Percentiles rank a stretch among this genome's conserved stretches.
These are phyloP conservation scores for Geotrichum aggregatum DNA, from an alignment of 1,139 yeast species.

Conservation along the genomic window DNA sequence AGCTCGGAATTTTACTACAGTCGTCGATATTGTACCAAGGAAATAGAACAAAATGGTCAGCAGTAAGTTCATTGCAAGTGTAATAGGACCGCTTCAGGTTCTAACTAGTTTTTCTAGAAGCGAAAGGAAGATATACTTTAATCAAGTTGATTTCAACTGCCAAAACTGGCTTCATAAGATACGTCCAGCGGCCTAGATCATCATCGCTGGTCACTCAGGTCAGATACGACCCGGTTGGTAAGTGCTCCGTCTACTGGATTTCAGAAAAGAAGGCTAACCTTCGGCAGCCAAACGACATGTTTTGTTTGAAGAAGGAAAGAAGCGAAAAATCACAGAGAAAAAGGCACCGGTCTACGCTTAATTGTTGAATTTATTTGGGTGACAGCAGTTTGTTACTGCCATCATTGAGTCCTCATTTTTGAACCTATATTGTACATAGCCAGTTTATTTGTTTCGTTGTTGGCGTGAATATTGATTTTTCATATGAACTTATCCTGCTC, in stretches of 20 bases:
- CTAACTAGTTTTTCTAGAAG: constrained; percentile 12
- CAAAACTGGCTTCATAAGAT: constrained; percentile 77
- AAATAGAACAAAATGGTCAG: constrained; percentile 17
- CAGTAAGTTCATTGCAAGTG: constrained; percentile 15
- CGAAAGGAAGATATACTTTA: constrained; percentile 43
- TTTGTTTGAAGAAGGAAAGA: constrained; percentile 79
- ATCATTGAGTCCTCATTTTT: neutral
- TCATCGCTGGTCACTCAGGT: constrained; percentile 76
- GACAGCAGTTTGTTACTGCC: neutral
- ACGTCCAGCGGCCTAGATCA: constrained; percentile 76
- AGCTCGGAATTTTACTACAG: neutral
- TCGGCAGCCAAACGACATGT: constrained; percentile 64
- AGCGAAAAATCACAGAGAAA: constrained; percentile 70
- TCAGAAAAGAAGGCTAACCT: neutral
- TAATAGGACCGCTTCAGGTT: neutral
- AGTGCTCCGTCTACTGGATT: constrained; percentile 23
- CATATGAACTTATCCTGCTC: no score
- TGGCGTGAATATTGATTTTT: no score
- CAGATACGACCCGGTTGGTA: constrained; percentile 75
- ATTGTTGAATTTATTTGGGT: neutral
- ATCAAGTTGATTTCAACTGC: constrained; percentile 76
- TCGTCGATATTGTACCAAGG: neutral
- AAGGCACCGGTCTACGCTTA: constrained; percentile 34
- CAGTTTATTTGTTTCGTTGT: neutral
- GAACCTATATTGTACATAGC: neutral